Conservation (phyloP, 2,329 filamentous ascomycete species). For the Aspergillus brasiliensis region DNA sequence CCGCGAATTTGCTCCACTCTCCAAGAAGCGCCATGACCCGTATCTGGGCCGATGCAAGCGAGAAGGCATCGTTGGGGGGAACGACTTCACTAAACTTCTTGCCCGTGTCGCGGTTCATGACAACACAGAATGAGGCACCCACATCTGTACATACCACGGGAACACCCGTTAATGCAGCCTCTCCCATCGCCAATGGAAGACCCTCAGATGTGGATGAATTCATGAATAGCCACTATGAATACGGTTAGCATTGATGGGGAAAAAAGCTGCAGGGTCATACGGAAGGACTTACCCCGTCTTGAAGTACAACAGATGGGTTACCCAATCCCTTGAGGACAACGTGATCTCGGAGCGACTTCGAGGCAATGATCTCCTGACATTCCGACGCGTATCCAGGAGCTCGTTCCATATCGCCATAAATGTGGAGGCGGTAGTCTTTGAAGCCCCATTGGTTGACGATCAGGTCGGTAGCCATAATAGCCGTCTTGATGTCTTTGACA, state of each 20-base stretch:
- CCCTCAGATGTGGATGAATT: slow-evolving; percentile 49
- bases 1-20: slow-evolving; percentile 61
- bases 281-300: slow-evolving; percentile 12
- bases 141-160: slow-evolving; percentile 46
- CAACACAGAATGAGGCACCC: slow-evolving; percentile 42
- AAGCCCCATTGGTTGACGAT: slow-evolving; percentile 67
- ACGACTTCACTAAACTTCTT: slow-evolving; percentile 62
- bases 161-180: slow-evolving; percentile 47
- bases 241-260: slow-evolving; percentile 26
- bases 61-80: slow-evolving; percentile 63
- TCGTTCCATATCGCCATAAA: slow-evolving; percentile 67
- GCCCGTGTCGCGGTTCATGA: slow-evolving; percentile 45
- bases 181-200: slow-evolving; percentile 46
- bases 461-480: slow-evolving; percentile 63
- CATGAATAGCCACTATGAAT: slow-evolving; percentile 53
- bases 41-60: slow-evolving; percentile 63
- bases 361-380: slow-evolving; percentile 59
- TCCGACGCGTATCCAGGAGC: slow-evolving; percentile 61
- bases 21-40: slow-evolving; percentile 62
- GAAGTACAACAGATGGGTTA: slow-evolving; percentile 17
- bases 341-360: slow-evolving; percentile 53
- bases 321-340: slow-evolving; percentile 51
- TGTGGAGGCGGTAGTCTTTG: slow-evolving; percentile 61
- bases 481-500: slow-evolving; percentile 64
- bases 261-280: background rate